Conservation (phyloP, 139 green algal genomes). For the Tetratostichococcus sp. region DNA sequence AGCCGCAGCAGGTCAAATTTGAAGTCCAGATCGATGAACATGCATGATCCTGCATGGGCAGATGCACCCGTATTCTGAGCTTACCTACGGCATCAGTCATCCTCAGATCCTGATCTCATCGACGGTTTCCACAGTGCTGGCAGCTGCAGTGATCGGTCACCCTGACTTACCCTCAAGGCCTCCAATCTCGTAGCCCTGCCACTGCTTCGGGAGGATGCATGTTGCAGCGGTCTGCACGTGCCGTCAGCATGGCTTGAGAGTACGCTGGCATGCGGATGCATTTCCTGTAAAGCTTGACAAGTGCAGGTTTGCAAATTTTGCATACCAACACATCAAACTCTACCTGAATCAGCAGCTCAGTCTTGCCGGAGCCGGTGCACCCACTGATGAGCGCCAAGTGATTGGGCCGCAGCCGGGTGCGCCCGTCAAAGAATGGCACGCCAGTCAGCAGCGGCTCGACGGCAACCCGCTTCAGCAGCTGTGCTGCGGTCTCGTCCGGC, state of each 20-base stretch:
- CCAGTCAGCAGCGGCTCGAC: conserved; percentile 25
- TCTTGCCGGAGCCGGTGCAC: conserved; percentile 15
- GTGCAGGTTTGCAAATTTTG: background rate
- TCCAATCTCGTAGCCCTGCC: conserved; percentile 10
- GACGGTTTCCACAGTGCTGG: no score
- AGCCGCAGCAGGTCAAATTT: conserved; percentile 34
- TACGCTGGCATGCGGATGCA: no score
- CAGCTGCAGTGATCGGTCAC: no score
- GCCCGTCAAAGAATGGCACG: conserved; percentile 22
- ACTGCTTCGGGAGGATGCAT: conserved; percentile 18
- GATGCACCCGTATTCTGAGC: no score
- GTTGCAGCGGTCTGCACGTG: conserved; percentile 18
- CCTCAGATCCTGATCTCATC: no score
- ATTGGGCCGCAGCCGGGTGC: conserved; percentile 6
- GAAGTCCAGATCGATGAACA: conserved; percentile 26
- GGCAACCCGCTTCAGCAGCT: conserved; percentile 21
- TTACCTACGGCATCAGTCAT: no score
- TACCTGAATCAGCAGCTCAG: conserved; percentile 25
- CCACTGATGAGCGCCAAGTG: conserved; percentile 31
- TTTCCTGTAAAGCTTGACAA: no score
- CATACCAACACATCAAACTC: no score
- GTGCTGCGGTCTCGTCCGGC: conserved; percentile 27
- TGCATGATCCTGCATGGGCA: conserved; percentile 4
- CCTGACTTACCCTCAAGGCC: conserved; percentile 3
- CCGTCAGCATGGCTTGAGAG: no score